Evolutionary conservation across 225 moss, liverwort and hornwort species (phyloP), one percentile per base, ranked within the genome.

Genomic region (Takakia lepidozioides): DNA sequence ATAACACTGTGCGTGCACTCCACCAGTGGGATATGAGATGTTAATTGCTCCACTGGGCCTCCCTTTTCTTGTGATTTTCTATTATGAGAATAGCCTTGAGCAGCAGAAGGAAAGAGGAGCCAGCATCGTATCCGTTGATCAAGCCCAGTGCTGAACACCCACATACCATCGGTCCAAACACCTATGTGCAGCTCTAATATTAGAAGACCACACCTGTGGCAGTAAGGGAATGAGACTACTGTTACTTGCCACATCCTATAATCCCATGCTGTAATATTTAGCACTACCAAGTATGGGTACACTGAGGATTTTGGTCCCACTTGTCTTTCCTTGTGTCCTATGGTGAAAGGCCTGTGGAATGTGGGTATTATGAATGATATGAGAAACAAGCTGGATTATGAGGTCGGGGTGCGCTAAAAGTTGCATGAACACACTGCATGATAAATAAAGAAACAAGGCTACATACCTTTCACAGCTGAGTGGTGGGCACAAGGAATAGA

Each of bases 131-230:
- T 81, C 21, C 87, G 78, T 52, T 98, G 98, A 67, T 98, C 87
- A 48, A 98, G 74, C 56, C 91, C 98, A 8, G 87, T 91, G 55
- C 88, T 98, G 55, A 98, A 98, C 19, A 75, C 74, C 87, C 85
- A 91, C 43, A 41, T 51, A 24, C 83, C 85, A 81, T 91, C 87
- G 5, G 91, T 98, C 98, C 98, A 98, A 34, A 98, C 70, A 45
- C 95, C 93, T 69, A 64, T 70, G 69, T 25, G 65, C 49, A 61
- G 74, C 74, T 54, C 69, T 69, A 70, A 27, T 70, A 49, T n/a
- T n/a, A n/a, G n/a, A n/a, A n/a, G n/a, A n/a, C n/a, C n/a, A n/a
- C n/a, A n/a, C n/a, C n/a, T n/a, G n/a, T n/a, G n/a, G n/a, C n/a
- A n/a, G n/a, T n/a, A n/a, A n/a, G n/a, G n/a, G n/a, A n/a, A n/a